These are phyloP conservation scores for Xerophyta viscosa DNA, from an alignment of 106 monocot genomes.

Conservation along the genomic window DNA sequence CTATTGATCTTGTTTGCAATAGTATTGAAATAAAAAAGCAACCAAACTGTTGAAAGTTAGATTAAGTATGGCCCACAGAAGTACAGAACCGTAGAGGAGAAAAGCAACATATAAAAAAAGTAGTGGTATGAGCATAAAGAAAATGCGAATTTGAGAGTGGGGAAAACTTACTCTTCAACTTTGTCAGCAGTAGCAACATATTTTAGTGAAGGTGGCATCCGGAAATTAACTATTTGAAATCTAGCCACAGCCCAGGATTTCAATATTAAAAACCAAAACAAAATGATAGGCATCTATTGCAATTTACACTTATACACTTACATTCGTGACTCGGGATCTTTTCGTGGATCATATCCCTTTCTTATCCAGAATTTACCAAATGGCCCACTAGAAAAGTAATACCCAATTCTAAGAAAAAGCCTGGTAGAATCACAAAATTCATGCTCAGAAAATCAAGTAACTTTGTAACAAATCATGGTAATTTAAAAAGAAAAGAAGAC, in stretches of 20 bases:
- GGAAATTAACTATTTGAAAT: conserved; percentile 75
- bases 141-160: too few species aligned
- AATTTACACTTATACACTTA: conserved; percentile 24
- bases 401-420: conserved; percentile 75
- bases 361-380: conserved; percentile 88
- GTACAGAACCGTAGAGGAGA: too few species aligned
- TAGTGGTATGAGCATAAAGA: too few species aligned
- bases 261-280: not conserved
- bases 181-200: conserved; percentile 9
- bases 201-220: conserved; percentile 43
- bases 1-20: too few species aligned
- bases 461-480: too few species aligned
- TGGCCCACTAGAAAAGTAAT: conserved; percentile 90
- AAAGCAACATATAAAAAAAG: too few species aligned
- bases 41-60: too few species aligned
- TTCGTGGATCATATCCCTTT: conserved; percentile 96
- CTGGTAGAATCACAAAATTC: conserved; percentile 19
- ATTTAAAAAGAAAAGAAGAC: too few species aligned
- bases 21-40: too few species aligned
- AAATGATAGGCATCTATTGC: not conserved
- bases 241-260: conserved; percentile 19
- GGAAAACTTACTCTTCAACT: conserved; percentile 17
- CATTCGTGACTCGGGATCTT: conserved; percentile 76
- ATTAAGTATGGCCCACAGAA: too few species aligned
- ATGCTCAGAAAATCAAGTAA: conserved; percentile 4